These are phyloP conservation scores for Monosporascus sp. DNA, from an alignment of 2,329 filamentous ascomycete genomes.

Conservation along the genomic window DNA sequence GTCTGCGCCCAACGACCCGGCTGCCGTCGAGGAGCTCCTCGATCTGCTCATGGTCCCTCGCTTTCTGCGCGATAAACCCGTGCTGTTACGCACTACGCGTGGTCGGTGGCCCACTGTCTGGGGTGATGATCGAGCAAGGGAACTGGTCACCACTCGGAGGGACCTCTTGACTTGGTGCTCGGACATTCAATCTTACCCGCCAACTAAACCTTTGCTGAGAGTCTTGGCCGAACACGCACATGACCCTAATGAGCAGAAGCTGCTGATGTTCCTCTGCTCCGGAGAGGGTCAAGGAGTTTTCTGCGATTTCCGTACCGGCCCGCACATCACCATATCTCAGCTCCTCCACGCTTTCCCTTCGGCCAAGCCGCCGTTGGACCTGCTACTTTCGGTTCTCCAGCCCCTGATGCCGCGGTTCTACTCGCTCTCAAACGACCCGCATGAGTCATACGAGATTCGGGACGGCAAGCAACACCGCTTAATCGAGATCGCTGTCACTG, in stretches of 20 bases:
- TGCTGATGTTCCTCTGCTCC: slow-evolving; percentile 79
- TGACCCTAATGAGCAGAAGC: slow-evolving; percentile 79
- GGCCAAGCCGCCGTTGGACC: slow-evolving; percentile 78
- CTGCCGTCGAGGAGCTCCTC: slow-evolving; percentile 76
- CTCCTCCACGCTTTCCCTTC: slow-evolving; percentile 90
- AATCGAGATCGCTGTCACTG: slow-evolving; percentile 93
- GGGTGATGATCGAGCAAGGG: slow-evolving; percentile 81
- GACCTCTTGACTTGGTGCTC: slow-evolving; percentile 95
- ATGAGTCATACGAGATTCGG: slow-evolving; percentile 64
- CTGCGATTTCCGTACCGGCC: slow-evolving; percentile 88
- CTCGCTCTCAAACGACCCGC: slow-evolving; percentile 92
- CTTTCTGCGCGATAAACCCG: slow-evolving; percentile 76
- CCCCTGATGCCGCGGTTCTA: slow-evolving; percentile 98
- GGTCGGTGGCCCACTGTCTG: slow-evolving; percentile 97
- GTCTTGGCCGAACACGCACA: slow-evolving; percentile 79
- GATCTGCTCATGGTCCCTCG: slow-evolving; percentile 76
- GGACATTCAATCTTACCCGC: slow-evolving; percentile 87
- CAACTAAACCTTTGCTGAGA: slow-evolving; percentile 81
- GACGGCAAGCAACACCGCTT: slow-evolving; percentile 70
- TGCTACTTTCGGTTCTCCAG: slow-evolving; percentile 73
- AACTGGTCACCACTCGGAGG: slow-evolving; percentile 82
- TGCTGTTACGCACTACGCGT: slow-evolving; percentile 70
- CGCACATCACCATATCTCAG: slow-evolving; percentile 79
- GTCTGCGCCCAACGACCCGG: slow-evolving; percentile 76
- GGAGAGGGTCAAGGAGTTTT: slow-evolving; percentile 88